Evolutionary conservation across 805 yeast genomes (phyloP).

Genomic region (Cyberlindnera suaveolens): DNA sequence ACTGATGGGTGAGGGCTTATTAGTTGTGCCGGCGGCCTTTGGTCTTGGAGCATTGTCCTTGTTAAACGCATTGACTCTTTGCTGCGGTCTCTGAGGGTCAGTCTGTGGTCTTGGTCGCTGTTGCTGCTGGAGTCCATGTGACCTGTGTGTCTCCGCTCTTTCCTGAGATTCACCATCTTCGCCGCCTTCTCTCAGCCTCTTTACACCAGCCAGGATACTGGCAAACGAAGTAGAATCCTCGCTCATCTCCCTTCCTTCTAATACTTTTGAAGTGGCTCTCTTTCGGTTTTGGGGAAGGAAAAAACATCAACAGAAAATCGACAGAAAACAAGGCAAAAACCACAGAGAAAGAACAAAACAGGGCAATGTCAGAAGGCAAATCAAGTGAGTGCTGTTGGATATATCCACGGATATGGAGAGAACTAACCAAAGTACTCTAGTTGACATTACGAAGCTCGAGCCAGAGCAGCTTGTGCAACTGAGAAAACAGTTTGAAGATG

Average conservation of each 20-base stretch:
- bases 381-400: slow-evolving; percentile 2
- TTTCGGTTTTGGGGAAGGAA: too few species aligned
- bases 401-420: background rate
- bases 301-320: too few species aligned
- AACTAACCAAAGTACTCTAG: slow-evolving; percentile 20
- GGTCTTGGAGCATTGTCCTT: slow-evolving; percentile 12
- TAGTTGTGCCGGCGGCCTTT: slow-evolving; percentile 7
- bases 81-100: slow-evolving; percentile 3
- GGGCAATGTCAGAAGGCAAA: slow-evolving; percentile 10
- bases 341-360: background rate
- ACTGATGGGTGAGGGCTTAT: slow-evolving; percentile 32
- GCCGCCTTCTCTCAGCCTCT: slow-evolving; percentile 35
- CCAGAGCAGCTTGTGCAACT: slow-evolving; percentile 83
- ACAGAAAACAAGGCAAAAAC: background rate
- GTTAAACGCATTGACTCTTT: slow-evolving; percentile 21
- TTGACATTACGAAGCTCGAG: slow-evolving; percentile 64
- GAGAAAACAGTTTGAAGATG: slow-evolving; percentile 78
- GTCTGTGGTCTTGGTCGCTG: slow-evolving; percentile 1
- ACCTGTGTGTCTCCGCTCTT: background rate
- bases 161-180: slow-evolving; percentile 9
- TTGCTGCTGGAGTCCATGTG: background rate
- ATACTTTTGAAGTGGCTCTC: too few species aligned
- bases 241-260: slow-evolving; percentile 4
- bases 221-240: slow-evolving; percentile 58
- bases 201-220: slow-evolving; percentile 65